These are phyloP conservation scores for Camelina sativa DNA, from an alignment of 345 rosid species.

Conservation along the genomic window DNA sequence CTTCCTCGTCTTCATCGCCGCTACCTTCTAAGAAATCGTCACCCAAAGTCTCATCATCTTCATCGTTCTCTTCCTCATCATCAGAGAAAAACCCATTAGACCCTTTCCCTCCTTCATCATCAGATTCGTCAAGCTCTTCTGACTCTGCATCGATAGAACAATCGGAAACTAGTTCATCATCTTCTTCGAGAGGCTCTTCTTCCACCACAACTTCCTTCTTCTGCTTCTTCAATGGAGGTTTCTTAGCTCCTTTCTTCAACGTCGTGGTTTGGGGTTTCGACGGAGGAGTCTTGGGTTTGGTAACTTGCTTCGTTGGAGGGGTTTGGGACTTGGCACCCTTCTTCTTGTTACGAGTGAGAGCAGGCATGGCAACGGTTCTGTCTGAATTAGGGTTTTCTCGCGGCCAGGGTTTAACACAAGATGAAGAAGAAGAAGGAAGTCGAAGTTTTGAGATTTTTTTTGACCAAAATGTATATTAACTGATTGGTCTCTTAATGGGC, in stretches of 20 bases:
- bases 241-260: constrained; percentile 55
- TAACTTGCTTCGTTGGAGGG: constrained; percentile 37
- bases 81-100: constrained; percentile 38
- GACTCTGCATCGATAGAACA: constrained; percentile 49
- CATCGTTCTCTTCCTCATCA: constrained; percentile 38
- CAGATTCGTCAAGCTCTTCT: constrained; percentile 48
- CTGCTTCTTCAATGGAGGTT: constrained; percentile 59
- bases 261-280: constrained; percentile 44
- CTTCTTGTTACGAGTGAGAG: constrained; percentile 54
- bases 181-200: constrained; percentile 49
- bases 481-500: constrained; percentile 16
- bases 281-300: constrained; percentile 23
- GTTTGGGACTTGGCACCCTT: constrained; percentile 48
- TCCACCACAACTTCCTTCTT: constrained; percentile 50
- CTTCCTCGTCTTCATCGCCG: constrained; percentile 52
- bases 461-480: too few relatives aligned
- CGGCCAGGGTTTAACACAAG: constrained; percentile 43
- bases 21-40: constrained; percentile 45
- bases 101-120: constrained; percentile 29
- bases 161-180: constrained; percentile 45
- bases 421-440: background rate
- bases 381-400: constrained; percentile 33
- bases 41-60: constrained; percentile 34
- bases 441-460: background rate
- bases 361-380: constrained; percentile 46